phyloP scores from a whole-genome alignment of 805 yeast genomes.

The Wickerhamomyces strasburgensis region DNA sequence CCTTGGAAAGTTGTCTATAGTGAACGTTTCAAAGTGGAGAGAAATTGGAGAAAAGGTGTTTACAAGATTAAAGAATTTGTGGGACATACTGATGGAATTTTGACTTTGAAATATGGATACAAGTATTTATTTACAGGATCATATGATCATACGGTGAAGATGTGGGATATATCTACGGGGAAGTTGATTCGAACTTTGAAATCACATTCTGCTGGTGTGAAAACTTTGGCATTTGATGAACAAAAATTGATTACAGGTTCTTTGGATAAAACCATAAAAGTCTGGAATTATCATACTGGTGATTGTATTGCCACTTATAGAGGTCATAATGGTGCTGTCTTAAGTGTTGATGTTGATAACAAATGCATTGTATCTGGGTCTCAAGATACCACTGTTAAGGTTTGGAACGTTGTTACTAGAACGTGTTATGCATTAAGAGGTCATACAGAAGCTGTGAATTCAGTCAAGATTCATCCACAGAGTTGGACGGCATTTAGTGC shows the following conservation, averaged over 20 bases:
- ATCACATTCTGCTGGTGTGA: constrained; percentile 89
- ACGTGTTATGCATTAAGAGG: constrained; percentile 92
- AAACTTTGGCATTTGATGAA: constrained; percentile 79
- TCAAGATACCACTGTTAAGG: constrained; percentile 86
- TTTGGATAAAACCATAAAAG: constrained; percentile 83
- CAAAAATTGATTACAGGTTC: constrained; percentile 91
- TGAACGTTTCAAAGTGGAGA: constrained; percentile 86
- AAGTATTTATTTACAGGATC: constrained; percentile 84
- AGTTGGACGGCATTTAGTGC: constrained; percentile 80
- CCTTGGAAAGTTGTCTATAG: constrained; percentile 96
- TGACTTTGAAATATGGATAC: constrained; percentile 81
- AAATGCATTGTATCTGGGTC: constrained; percentile 89
- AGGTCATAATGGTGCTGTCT: constrained; percentile 85
- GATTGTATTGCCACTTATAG: constrained; percentile 89
- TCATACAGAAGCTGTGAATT: constrained; percentile 87
- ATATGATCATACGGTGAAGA: constrained; percentile 81
- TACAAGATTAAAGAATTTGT: constrained; percentile 58
- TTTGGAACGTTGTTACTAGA: constrained; percentile 94
- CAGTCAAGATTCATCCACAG: constrained; percentile 78
- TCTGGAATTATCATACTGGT: constrained; percentile 95
- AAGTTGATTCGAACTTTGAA: constrained; percentile 67
- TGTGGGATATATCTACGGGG: constrained; percentile 89
- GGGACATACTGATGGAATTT: constrained; percentile 87
- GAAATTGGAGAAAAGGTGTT: constrained; percentile 89
- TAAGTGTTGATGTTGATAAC: constrained; percentile 74